Evolutionary conservation across 1,284 basidiomycete genomes (phyloP).

Genomic region (Ceratobasidium theobromae): DNA sequence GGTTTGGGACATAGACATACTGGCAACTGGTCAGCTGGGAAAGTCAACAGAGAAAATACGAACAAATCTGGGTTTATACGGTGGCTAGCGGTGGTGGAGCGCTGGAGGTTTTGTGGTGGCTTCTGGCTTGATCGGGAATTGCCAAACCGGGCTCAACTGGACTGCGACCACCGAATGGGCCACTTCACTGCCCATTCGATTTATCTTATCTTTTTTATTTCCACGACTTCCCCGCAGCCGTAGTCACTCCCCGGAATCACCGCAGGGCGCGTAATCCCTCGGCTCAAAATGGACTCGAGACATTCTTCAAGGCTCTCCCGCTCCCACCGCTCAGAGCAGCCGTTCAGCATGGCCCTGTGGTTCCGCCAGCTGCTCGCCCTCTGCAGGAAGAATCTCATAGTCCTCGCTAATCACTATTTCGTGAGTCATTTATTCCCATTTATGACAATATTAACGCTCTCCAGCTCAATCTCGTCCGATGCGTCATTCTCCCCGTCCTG

Average conservation of each 20-base stretch:
- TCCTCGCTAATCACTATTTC: slow-evolving; percentile 61
- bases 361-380: slow-evolving; percentile 63
- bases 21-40: slow-evolving; percentile 2
- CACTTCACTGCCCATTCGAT: not conserved
- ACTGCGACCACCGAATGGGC: too few species aligned
- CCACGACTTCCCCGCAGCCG: not conserved
- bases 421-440: slow-evolving; percentile 48
- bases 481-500: slow-evolving; percentile 61
- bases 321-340: not conserved
- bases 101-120: not conserved
- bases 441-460: slow-evolving; percentile 36
- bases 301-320: not conserved
- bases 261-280: not conserved
- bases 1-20: too few species aligned
- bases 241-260: not conserved
- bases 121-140: not conserved
- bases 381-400: slow-evolving; percentile 71
- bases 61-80: slow-evolving; percentile 2
- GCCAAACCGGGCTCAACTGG: not conserved
- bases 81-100: slow-evolving; percentile 9
- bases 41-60: not conserved
- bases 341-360: not conserved
- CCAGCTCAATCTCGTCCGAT: slow-evolving; percentile 65
- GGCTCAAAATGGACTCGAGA: not conserved
- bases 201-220: not conserved